Evolutionary conservation across 2,329 filamentous ascomycete genomes (phyloP).

Genomic region (Aspergillus puulaauensis): DNA sequence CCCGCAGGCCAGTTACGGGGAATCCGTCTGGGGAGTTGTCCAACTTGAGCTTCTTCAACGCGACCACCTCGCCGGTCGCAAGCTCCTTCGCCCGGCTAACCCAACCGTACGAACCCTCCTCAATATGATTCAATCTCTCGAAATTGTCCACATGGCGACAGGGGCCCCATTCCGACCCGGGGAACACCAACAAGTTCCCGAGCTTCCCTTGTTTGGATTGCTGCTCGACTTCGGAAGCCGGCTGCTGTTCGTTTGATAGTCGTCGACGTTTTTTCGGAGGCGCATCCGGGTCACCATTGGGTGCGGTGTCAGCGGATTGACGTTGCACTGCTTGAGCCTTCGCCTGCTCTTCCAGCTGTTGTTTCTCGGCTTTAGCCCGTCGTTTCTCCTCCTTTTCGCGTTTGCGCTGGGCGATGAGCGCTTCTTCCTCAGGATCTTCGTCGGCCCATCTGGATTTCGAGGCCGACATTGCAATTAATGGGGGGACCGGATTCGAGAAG

Average conservation of each 20-base stretch:
- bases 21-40: constrained; percentile 77
- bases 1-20: constrained; percentile 86
- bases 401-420: constrained; percentile 67
- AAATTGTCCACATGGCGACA: constrained; percentile 82
- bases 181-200: constrained; percentile 70
- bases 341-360: constrained; percentile 30
- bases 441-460: constrained; percentile 83
- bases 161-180: constrained; percentile 65
- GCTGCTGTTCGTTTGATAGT: constrained; percentile 54
- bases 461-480: constrained; percentile 52
- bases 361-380: constrained; percentile 75
- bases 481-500: constrained; percentile 1
- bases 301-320: constrained; percentile 11
- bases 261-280: constrained; percentile 60
- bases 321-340: constrained; percentile 24
- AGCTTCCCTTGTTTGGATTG: constrained; percentile 37
- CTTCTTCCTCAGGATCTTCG: constrained; percentile 74
- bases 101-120: constrained; percentile 95
- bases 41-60: constrained; percentile 91
- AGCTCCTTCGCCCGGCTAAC: constrained; percentile 80
- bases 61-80: constrained; percentile 75
- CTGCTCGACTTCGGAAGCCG: constrained; percentile 19
- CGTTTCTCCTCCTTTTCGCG: constrained; percentile 88
- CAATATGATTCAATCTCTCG: constrained; percentile 92
- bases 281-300: constrained; percentile 31